phyloP scores from a whole-genome alignment of 2,329 filamentous ascomycete genomes.

The Claviceps maximensis region DNA sequence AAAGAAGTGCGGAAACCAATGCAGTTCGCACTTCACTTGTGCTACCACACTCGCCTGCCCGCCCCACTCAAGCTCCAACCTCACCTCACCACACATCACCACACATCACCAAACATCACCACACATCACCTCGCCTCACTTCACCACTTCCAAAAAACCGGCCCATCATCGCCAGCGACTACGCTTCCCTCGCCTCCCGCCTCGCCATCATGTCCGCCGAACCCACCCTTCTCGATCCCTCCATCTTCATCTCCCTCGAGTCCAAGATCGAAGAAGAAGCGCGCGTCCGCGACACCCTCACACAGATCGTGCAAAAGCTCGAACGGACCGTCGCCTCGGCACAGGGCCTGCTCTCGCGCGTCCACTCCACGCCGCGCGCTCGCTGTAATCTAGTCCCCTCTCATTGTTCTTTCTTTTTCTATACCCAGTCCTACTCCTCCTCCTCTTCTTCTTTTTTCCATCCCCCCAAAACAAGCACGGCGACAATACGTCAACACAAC shows the following conservation, averaged over 20 bases:
- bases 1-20: no score
- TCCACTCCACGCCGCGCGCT: slow-evolving; percentile 69
- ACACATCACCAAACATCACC: background rate
- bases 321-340: slow-evolving; percentile 72
- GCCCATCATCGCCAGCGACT: background rate
- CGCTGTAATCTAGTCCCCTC: slow-evolving; percentile 29
- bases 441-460: no score
- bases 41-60: no score
- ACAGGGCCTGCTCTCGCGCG: slow-evolving; percentile 72
- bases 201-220: slow-evolving; percentile 19
- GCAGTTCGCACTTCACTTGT: no score
- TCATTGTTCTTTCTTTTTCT: no score
- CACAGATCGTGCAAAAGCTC: slow-evolving; percentile 66
- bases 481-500: no score
- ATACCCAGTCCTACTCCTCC: slow-evolving; percentile 12
- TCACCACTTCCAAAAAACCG: background rate
- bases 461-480: no score
- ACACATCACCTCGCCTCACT: background rate
- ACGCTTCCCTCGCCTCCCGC: background rate
- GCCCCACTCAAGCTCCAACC: background rate
- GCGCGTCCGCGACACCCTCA: slow-evolving; percentile 67
- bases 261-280: slow-evolving; percentile 80
- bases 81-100: background rate
- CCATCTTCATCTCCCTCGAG: slow-evolving; percentile 80
- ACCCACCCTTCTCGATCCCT: slow-evolving; percentile 47